Evolutionary conservation across 768 basidiomycete species (phyloP).

Genomic region (Leucogyrophana mollusca): DNA sequence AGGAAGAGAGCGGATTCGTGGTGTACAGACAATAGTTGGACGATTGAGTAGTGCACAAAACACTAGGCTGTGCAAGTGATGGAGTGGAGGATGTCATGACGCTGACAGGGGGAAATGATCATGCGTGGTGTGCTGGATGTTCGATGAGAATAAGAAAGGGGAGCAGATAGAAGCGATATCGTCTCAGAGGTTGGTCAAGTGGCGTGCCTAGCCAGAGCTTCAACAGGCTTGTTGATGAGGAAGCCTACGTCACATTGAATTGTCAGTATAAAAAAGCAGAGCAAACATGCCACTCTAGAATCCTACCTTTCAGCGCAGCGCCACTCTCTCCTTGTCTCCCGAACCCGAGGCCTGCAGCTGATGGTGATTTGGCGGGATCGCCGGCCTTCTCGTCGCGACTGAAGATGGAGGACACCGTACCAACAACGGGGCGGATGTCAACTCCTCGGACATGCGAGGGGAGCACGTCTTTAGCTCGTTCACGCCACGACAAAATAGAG

Average conservation of each 20-base stretch:
- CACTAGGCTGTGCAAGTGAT: too few species aligned
- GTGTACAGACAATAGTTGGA: too few species aligned
- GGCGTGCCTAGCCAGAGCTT: constrained; percentile 51
- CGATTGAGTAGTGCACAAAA: too few species aligned
- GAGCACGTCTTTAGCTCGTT: constrained; percentile 53
- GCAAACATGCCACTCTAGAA: constrained; percentile 15
- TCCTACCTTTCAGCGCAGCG: constrained; percentile 63
- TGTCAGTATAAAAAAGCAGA: neutral
- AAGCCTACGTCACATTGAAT: constrained; percentile 39
- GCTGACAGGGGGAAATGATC: too few species aligned
- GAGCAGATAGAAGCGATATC: too few species aligned
- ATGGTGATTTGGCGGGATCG: constrained; percentile 12
- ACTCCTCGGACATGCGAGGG: constrained; percentile 36
- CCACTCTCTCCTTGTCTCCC: constrained; percentile 80
- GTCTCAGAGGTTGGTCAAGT: too few species aligned
- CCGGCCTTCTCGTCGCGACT: constrained; percentile 12
- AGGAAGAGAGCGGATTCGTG: too few species aligned
- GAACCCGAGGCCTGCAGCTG: constrained; percentile 59
- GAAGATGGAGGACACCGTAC: constrained; percentile 29
- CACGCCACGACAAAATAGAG: constrained; percentile 66
- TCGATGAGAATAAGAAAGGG: too few species aligned
- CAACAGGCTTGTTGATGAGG: constrained; percentile 54
- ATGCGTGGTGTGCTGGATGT: too few species aligned
- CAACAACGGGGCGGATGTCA: constrained; percentile 17
- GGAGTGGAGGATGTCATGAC: too few species aligned